Evolutionary conservation across 1,284 basidiomycete species (phyloP).

Genomic region (Ganoderma lingzhi): DNA sequence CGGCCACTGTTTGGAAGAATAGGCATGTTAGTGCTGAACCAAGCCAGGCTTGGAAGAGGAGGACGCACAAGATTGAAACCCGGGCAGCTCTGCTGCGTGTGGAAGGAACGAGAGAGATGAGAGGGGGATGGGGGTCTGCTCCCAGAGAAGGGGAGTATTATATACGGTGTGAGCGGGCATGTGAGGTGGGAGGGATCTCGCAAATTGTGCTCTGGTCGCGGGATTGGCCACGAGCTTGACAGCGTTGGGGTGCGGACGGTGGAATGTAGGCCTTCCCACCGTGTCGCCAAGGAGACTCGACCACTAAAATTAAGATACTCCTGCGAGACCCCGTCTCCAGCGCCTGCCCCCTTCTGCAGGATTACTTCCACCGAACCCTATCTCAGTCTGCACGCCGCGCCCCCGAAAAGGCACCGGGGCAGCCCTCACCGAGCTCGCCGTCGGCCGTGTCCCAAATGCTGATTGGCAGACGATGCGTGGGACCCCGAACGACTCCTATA

Average conservation of each 20-base stretch:
- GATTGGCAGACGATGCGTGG: constrained; percentile 17
- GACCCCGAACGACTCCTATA: constrained; percentile 19
- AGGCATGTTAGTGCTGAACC: constrained; percentile 13
- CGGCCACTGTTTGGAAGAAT: constrained; percentile 24
- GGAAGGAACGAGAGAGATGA: constrained; percentile 32
- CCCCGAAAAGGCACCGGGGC: constrained; percentile 10
- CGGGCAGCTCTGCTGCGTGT: constrained; percentile 51
- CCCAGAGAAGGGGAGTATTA: constrained; percentile 5
- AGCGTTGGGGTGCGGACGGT: constrained; percentile 4
- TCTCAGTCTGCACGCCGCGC: neutral
- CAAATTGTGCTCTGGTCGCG: constrained; percentile 10
- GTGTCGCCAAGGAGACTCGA: constrained; percentile 28
- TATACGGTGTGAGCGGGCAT: constrained; percentile 15
- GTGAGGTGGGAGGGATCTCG: constrained; percentile 19
- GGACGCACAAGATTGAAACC: constrained; percentile 40
- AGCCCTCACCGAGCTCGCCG: constrained; percentile 21
- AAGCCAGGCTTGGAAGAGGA: constrained; percentile 6
- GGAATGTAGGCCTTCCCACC: constrained; percentile 21
- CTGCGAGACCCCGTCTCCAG: constrained; percentile 1
- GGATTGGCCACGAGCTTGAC: constrained; percentile 4
- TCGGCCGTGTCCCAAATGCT: constrained; percentile 8
- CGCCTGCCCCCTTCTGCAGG: neutral
- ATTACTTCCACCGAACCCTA: neutral
- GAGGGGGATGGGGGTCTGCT: constrained; percentile 24
- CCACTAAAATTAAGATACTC: constrained; percentile 20